Percentiles rank a stretch among this genome's conserved stretches.
Evolutionary conservation across 441 rosid genomes (phyloP).

Genomic region (Erodium moschatum): DNA sequence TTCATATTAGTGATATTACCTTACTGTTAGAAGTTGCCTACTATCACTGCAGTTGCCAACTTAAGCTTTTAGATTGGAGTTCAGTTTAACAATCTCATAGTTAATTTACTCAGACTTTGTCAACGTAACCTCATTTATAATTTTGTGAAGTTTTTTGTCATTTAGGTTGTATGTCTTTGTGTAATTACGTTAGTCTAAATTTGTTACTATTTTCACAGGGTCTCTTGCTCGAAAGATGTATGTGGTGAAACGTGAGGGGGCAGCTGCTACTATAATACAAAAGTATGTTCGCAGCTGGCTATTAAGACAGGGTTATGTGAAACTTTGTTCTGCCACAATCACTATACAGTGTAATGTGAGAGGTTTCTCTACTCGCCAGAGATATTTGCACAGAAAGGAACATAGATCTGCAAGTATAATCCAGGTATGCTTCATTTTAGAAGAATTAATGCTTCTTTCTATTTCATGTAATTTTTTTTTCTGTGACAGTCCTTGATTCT

Average conservation of each 20-base stretch:
- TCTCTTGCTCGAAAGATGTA: slow-evolving; percentile 57
- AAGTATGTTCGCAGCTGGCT: slow-evolving; percentile 62
- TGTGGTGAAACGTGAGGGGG: slow-evolving; percentile 48
- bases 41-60: too few relatives aligned
- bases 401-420: slow-evolving; percentile 60
- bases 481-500: not conserved
- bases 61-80: too few relatives aligned
- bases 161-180: not conserved
- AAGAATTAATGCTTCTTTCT: slow-evolving; percentile 7
- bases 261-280: slow-evolving; percentile 67
- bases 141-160: not conserved
- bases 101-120: too few relatives aligned
- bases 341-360: slow-evolving; percentile 58
- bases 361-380: slow-evolving; percentile 52
- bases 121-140: too few relatives aligned
- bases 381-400: slow-evolving; percentile 45
- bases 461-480: not conserved
- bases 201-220: slow-evolving; percentile 42
- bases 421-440: slow-evolving; percentile 44
- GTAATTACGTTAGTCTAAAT: not conserved
- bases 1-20: not conserved
- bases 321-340: slow-evolving; percentile 42
- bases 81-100: too few relatives aligned
- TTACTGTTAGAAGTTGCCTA: not conserved
- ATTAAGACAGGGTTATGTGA: slow-evolving; percentile 40